phyloP scores from a whole-genome alignment of 2,329 filamentous ascomycete genomes.

The Venturia nashicola region DNA sequence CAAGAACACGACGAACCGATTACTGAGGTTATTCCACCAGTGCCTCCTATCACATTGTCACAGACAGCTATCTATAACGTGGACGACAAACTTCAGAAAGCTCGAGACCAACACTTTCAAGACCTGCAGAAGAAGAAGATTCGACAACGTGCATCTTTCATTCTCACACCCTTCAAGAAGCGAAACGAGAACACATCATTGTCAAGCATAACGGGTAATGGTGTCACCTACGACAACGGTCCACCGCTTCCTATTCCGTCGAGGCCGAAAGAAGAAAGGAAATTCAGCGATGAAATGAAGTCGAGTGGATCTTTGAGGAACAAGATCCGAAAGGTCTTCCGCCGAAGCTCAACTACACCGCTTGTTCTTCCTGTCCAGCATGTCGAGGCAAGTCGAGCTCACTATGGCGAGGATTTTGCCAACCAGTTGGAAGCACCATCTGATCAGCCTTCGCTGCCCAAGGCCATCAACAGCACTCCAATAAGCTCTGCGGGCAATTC shows the following conservation, averaged over 20 bases:
- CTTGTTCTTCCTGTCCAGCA: conserved; percentile 39
- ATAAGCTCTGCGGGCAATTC: conserved; percentile 17
- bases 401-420: conserved; percentile 20
- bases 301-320: conserved; percentile 40
- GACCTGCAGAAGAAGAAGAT: conserved; percentile 28
- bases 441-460: conserved; percentile 6
- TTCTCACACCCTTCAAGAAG: conserved; percentile 32
- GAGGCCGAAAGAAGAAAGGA: not conserved
- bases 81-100: conserved; percentile 20
- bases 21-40: not conserved
- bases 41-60: not conserved
- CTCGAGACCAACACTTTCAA: conserved; percentile 28
- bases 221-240: conserved; percentile 13
- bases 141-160: conserved; percentile 30
- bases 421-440: not conserved
- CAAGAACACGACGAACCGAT: not conserved
- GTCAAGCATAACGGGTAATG: not conserved
- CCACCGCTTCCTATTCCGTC: conserved; percentile 2
- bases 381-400: conserved; percentile 32
- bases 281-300: conserved; percentile 10
- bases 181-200: conserved; percentile 24
- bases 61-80: conserved; percentile 16
- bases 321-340: conserved; percentile 48
- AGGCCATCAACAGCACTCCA: not conserved
- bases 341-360: conserved; percentile 21